Percentiles rank a stretch among this genome's conserved stretches.
Conservation (phyloP, 2,329 filamentous ascomycete genomes). For the Bipolaris zeicola region DNA sequence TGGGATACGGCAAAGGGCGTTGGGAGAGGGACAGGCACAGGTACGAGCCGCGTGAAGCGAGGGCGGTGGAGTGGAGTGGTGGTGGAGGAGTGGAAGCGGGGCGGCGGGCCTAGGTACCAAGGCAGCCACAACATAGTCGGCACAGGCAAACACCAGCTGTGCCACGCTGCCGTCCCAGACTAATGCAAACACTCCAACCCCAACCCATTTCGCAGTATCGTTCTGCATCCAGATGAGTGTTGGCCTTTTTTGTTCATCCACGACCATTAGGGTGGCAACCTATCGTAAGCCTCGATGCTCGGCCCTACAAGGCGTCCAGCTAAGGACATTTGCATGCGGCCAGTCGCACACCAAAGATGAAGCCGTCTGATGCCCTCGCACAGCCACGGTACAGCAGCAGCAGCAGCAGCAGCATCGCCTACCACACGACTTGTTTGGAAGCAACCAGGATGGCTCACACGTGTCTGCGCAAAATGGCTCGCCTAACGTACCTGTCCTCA, state of each 20-base stretch:
- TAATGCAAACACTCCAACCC: neutral
- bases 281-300: conserved; percentile 12
- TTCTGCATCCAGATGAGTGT: conserved; percentile 3
- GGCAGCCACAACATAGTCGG: conserved; percentile 2
- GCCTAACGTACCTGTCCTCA: conserved; percentile 12
- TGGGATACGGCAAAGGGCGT: neutral
- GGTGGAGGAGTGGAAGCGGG: neutral
- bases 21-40: neutral
- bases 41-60: conserved; percentile 12
- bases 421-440: conserved; percentile 6
- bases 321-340: neutral
- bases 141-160: conserved; percentile 3
- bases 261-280: conserved; percentile 14
- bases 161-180: conserved; percentile 1
- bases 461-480: conserved; percentile 10
- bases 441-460: neutral
- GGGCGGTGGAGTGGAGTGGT: neutral
- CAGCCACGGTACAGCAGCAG: conserved; percentile 8
- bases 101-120: neutral
- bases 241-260: conserved; percentile 3
- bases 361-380: conserved; percentile 6
- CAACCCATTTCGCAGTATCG: neutral
- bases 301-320: conserved; percentile 15
- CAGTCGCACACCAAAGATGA: neutral
- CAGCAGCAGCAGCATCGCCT: conserved; percentile 1